Conservation (phyloP, 345 rosid genomes). For the Nasturtium officinale region DNA sequence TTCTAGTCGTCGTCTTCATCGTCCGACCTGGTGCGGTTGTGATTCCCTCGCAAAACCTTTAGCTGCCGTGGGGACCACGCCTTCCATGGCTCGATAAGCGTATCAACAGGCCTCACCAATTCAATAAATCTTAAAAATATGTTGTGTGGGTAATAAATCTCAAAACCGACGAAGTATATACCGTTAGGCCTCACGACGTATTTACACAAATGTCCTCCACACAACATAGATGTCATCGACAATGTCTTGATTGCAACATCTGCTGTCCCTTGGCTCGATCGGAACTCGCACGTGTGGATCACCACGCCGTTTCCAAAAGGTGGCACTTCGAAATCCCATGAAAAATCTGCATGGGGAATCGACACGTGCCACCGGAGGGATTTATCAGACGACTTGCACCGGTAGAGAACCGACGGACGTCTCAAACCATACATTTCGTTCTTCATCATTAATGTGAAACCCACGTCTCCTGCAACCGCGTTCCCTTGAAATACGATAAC, state of each 20-base stretch:
- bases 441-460: constrained; percentile 24
- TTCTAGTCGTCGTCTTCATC: constrained; percentile 23
- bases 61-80: constrained; percentile 42
- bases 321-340: constrained; percentile 39
- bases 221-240: constrained; percentile 40
- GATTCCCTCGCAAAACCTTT: constrained; percentile 26
- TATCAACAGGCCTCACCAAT: constrained; percentile 40
- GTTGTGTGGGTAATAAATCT: constrained; percentile 38
- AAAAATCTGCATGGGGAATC: constrained; percentile 13
- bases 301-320: constrained; percentile 39
- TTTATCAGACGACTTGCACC: constrained; percentile 29
- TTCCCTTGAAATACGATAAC: constrained; percentile 3
- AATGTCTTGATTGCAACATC: constrained; percentile 37
- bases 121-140: constrained; percentile 31
- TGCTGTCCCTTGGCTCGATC: constrained; percentile 44
- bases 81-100: constrained; percentile 44
- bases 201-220: constrained; percentile 40
- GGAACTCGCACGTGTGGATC: constrained; percentile 36
- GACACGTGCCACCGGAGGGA: constrained; percentile 38
- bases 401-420: constrained; percentile 40
- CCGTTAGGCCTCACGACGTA: constrained; percentile 39
- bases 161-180: constrained; percentile 40
- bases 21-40: not conserved
- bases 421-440: constrained; percentile 43
- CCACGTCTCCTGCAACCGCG: constrained; percentile 26